Base-by-base conservation (phyloP, 352 stramenopile genomes). In the Phytophthora nicotianae region DNA sequence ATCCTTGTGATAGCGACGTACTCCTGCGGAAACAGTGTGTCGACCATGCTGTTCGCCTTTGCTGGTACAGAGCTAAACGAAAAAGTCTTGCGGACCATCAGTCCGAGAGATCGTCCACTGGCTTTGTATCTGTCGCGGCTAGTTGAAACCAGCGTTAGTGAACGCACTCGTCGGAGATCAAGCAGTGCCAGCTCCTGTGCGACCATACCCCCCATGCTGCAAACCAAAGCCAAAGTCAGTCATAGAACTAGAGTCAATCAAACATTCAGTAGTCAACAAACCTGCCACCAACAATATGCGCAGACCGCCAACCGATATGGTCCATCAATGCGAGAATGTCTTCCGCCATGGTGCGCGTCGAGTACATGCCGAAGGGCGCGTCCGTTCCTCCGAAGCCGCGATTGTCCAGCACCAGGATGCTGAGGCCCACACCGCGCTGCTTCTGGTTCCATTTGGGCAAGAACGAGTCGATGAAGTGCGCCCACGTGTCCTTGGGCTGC, bases 191-290 rank as follows among this genome's bases (percentile, higher is more conserved):
- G 50, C 53, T 90, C 80, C 32, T 83, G 65, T 0, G 75, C 69
- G 50, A 90, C 80, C 80, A 90, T 90, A 13, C 76, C 76, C 21
- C 76, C 76, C 70, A 85, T 79, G 32, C 72, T 77, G 29, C 21
- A 57, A n/a, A 16, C 9, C 46, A 64, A 21, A 32, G 43, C 5
- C n/a, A 54, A 59, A 37, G 52, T 29, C 5, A 62, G 10, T 4
- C 20, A 17, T 7, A 5, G n/a, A 46, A 41, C 20, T 17, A 40
- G 21, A n/a, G n/a, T 32, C 17, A 45, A 37, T n/a, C 10, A 17
- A 19, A 29, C 20, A 24, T 4, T 4, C 14, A 20, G 9, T 2
- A 50, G 17, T 17, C 2, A 37, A 50, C 51, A 13, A 13, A 79
- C 71, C 75, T 84, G 58, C 80, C 61, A n/a, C 77, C 77, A 16